These are phyloP conservation scores for Cryptosporidium bovis DNA, from an alignment of 169 alveolate species.

Conservation along the genomic window DNA sequence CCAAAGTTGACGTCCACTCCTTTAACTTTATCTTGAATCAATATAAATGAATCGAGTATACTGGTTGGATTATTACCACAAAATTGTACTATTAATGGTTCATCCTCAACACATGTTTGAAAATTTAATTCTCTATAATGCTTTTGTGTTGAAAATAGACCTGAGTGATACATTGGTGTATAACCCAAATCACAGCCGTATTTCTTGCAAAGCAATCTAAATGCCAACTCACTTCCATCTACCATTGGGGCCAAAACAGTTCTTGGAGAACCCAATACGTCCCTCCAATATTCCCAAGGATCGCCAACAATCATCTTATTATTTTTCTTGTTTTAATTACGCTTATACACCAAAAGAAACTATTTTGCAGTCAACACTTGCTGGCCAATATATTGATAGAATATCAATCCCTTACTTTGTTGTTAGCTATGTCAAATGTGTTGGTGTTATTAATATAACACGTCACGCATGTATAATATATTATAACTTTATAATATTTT, in stretches of 20 bases:
- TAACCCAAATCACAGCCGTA: constrained; percentile 88
- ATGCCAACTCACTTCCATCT: constrained; percentile 83
- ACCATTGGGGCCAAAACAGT: constrained; percentile 87
- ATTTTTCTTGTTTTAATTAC: no score
- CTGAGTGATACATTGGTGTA: constrained; percentile 92
- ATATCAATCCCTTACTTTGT: no score
- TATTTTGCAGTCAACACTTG: no score
- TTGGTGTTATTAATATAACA: no score
- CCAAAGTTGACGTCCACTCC: constrained; percentile 94
- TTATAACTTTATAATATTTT: no score
- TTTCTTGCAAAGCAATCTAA: constrained; percentile 86
- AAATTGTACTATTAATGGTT: constrained; percentile 87
- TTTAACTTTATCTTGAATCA: constrained; percentile 87
- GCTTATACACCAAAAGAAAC: no score
- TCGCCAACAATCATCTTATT: background rate
- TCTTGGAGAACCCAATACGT: constrained; percentile 79
- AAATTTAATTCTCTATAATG: constrained; percentile 75
- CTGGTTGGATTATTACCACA: constrained; percentile 90
- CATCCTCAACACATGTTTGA: constrained; percentile 78
- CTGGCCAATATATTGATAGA: no score
- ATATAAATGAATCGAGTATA: constrained; percentile 85
- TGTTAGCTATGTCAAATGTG: no score
- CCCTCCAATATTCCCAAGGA: constrained; percentile 63
- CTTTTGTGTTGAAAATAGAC: constrained; percentile 80
- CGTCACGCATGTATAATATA: no score